phyloP scores from a whole-genome alignment of 345 rosid genomes.

The Aethionema arabicum region DNA sequence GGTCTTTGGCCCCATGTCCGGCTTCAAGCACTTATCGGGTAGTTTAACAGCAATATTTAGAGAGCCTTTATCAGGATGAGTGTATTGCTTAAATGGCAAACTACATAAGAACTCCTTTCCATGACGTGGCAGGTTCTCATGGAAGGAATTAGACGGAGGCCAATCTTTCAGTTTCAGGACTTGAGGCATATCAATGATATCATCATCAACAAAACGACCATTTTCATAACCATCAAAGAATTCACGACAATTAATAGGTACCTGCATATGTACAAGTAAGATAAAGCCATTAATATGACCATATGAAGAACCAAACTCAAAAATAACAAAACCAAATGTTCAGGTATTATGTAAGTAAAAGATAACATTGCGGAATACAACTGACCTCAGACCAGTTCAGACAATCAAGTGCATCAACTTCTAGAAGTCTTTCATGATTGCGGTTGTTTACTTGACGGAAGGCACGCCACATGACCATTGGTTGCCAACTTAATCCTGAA shows the following conservation, averaged over 20 bases:
- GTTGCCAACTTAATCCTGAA: slow-evolving; percentile 82
- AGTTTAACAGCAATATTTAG: slow-evolving; percentile 60
- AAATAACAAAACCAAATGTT: too few species aligned
- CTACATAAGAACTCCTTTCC: slow-evolving; percentile 57
- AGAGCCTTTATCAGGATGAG: slow-evolving; percentile 59
- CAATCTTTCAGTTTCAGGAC: slow-evolving; percentile 76
- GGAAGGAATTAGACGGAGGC: slow-evolving; percentile 68
- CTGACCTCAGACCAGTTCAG: slow-evolving; percentile 50
- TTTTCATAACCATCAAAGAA: slow-evolving; percentile 60
- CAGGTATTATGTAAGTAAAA: too few species aligned
- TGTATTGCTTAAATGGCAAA: slow-evolving; percentile 76
- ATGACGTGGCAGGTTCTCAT: slow-evolving; percentile 65
- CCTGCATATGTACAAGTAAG: slow-evolving; percentile 43
- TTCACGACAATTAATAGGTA: slow-evolving; percentile 41
- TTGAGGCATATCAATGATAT: slow-evolving; percentile 50
- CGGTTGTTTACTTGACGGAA: slow-evolving; percentile 45
- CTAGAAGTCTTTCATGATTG: slow-evolving; percentile 40
- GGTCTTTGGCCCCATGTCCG: slow-evolving; percentile 88
- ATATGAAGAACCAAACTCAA: not conserved
- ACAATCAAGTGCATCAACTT: slow-evolving; percentile 61
- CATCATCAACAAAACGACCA: slow-evolving; percentile 33
- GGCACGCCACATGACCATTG: slow-evolving; percentile 80
- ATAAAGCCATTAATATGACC: too few species aligned
- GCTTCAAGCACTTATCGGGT: slow-evolving; percentile 54
- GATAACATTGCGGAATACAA: too few species aligned